Evolutionary conservation across 805 yeast species (phyloP).

Genomic region (Wickerhamomyces sydowiorum): DNA sequence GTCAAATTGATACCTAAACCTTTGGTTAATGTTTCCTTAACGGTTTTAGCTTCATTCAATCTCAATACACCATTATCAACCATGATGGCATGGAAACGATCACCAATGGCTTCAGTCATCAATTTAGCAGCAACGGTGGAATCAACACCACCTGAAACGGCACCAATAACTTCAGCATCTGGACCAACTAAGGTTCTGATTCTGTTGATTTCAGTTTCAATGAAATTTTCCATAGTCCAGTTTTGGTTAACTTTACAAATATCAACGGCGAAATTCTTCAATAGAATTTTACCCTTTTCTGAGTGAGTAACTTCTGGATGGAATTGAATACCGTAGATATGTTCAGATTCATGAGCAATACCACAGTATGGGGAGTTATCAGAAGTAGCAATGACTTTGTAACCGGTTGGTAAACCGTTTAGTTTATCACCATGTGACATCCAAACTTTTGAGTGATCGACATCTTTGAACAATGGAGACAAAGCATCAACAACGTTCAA

Average conservation of each 20-base stretch:
- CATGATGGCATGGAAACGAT: conserved; percentile 95
- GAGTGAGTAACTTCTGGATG: conserved; percentile 99
- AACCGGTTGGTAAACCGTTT: conserved; percentile 83
- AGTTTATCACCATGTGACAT: conserved; percentile 99
- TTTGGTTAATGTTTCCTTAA: conserved; percentile 81
- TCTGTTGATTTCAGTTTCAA: conserved; percentile 92
- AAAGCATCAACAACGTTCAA: conserved; percentile 63
- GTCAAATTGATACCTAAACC: conserved; percentile 94
- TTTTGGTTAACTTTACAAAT: conserved; percentile 83
- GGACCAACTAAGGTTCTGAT: conserved; percentile 92
- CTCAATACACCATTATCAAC: conserved; percentile 99
- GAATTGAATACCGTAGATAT: conserved; percentile 93
- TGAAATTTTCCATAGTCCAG: conserved; percentile 98
- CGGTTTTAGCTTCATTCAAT: conserved; percentile 84
- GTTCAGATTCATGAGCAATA: conserved; percentile 66
- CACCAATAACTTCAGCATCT: conserved; percentile 97
- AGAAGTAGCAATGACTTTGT: conserved; percentile 83
- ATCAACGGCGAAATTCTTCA: conserved; percentile 88
- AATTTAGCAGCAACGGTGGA: conserved; percentile 98
- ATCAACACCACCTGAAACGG: conserved; percentile 99
- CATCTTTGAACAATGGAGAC: conserved; percentile 76
- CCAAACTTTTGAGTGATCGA: conserved; percentile 96
- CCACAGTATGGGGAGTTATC: conserved; percentile 96
- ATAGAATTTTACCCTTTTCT: conserved; percentile 77
- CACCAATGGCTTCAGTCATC: conserved; percentile 97